Evolutionary conservation across 1,284 basidiomycete genomes (phyloP).

Genomic region (Ganoderma sinense): DNA sequence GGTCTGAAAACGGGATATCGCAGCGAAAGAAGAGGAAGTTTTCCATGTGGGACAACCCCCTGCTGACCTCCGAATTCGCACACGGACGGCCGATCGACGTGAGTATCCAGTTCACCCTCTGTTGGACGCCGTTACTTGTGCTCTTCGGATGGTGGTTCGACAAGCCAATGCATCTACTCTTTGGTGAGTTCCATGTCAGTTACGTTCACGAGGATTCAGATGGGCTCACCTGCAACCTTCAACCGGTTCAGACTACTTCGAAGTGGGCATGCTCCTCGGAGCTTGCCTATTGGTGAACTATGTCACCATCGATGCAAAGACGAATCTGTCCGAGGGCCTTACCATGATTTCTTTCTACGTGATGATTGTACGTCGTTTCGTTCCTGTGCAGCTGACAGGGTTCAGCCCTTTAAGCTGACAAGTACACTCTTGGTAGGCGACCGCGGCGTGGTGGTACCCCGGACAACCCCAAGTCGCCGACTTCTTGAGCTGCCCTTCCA

Average conservation of each 20-base stretch:
- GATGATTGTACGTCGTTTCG: conserved; percentile 7
- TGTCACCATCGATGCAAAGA: conserved; percentile 55
- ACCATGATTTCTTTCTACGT: conserved; percentile 12
- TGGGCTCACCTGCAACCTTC: not conserved
- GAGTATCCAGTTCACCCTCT: conserved; percentile 50
- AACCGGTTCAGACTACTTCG: conserved; percentile 52
- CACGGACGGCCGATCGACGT: conserved; percentile 47
- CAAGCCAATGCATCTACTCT: conserved; percentile 45
- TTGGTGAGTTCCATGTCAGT: conserved; percentile 43
- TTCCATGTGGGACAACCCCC: not conserved
- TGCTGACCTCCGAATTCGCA: conserved; percentile 38
- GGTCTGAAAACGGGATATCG: too few species aligned
- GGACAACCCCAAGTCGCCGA: conserved; percentile 34
- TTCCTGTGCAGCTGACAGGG: not conserved
- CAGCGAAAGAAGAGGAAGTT: not conserved
- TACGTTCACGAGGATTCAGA: not conserved
- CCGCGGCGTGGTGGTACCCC: conserved; percentile 52
- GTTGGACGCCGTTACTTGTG: conserved; percentile 49
- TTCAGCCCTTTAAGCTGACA: not conserved
- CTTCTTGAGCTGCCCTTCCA: conserved; percentile 19
- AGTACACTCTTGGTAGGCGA: conserved; percentile 41
- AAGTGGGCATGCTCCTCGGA: conserved; percentile 66
- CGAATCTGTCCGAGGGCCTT: conserved; percentile 9
- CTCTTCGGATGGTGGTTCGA: conserved; percentile 46
- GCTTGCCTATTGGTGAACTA: conserved; percentile 76